Base-by-base conservation (phyloP, 768 basidiomycete genomes). In the Mycena galericulata region DNA sequence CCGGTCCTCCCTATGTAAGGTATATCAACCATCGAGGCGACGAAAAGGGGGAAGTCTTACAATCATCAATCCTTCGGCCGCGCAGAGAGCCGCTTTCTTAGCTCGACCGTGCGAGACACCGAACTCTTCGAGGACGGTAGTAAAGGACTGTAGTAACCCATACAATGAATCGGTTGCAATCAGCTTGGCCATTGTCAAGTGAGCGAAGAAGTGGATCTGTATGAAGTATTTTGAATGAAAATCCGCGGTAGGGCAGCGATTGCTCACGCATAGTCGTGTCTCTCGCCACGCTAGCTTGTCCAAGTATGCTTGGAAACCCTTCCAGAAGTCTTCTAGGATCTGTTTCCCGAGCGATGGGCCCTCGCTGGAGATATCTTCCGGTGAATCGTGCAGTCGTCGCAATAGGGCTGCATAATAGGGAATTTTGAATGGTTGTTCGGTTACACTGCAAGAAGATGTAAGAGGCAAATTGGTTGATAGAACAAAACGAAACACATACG, bases 371-470 rank as follows among this genome's bases (percentile, higher is more conserved):
- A 4, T 77, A 74, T 46, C 80, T 30, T 67, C 65, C 5, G 58
- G 27, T 15, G 59, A 83, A 73, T 88, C 86, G 72, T 89, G 86
- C 41, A 98, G 82, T 41, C 90, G 80, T 24, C 90, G 86, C 53
- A 98, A 84, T 20, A 98, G 80, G 14, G 93, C 89, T 15, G 94
- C 94, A 79, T 96, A 96, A 76, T 90, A 93, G 0, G 95, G 92
- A 38, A 94, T 92, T 84, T 99, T 99, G 84, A 90, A 96, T 0
- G 97, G 96, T 73, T 98, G 93, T 80, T 98, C 95, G 1, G 92
- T 95, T 58, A 95, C 89, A 55, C 94, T 96, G 75, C 6, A 22
- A 47, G 70, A 51, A 78, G 8, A 56, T 24, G 30, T n/a, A 57
- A 41, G 8, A 61, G 24, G n/a, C n/a, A 30, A n/a, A 41, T 2